These are phyloP conservation scores for Taphrina wiesneri DNA, from an alignment of 1,139 yeast genomes.

Conservation along the genomic window DNA sequence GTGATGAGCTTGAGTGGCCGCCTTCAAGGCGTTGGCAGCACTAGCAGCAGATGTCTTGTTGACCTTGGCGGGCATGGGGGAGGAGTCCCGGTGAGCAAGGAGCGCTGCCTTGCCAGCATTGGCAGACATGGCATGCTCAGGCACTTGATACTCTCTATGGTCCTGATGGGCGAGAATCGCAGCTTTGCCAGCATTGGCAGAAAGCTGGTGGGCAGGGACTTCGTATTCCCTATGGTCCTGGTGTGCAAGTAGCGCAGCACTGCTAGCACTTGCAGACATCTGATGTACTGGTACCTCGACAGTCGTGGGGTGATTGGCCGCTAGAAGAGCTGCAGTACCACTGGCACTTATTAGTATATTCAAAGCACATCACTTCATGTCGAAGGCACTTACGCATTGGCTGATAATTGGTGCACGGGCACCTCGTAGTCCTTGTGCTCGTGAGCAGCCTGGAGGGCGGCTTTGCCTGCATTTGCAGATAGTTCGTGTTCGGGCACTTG, in stretches of 20 bases:
- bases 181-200: constrained; percentile 31
- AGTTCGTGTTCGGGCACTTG: constrained; percentile 27
- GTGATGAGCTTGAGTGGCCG: constrained; percentile 29
- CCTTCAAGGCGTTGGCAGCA: constrained; percentile 32
- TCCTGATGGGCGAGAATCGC: constrained; percentile 30
- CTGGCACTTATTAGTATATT: not conserved
- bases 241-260: constrained; percentile 24
- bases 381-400: constrained; percentile 24
- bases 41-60: constrained; percentile 30
- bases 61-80: constrained; percentile 3
- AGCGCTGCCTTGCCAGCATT: constrained; percentile 31
- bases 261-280: constrained; percentile 22
- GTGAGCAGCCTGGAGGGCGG: constrained; percentile 25
- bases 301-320: constrained; percentile 5
- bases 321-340: constrained; percentile 29
- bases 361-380: not conserved
- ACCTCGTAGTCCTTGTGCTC: constrained; percentile 21
- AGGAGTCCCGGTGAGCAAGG: constrained; percentile 22
- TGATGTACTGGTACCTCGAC: constrained; percentile 26
- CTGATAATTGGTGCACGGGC: constrained; percentile 24
- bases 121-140: constrained; percentile 21
- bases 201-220: constrained; percentile 22
- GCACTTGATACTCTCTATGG: constrained; percentile 18
- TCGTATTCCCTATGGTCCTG: constrained; percentile 23
- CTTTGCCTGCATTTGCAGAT: constrained; percentile 27